phyloP scores from a whole-genome alignment of 1,284 basidiomycete genomes.

The Stygiomarasmius scandens region DNA sequence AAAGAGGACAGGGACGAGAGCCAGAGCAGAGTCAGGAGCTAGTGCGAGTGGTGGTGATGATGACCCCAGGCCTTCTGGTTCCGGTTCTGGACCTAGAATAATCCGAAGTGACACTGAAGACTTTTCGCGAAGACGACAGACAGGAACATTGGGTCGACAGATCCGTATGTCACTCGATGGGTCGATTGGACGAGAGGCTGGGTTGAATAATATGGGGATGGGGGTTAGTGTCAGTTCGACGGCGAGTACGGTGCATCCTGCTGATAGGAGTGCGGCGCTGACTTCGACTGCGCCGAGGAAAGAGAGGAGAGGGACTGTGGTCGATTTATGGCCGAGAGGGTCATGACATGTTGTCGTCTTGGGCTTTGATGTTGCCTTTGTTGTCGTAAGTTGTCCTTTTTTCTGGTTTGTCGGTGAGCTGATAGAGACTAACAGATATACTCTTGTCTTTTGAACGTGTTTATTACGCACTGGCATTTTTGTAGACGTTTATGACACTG shows the following conservation, averaged over 20 bases:
- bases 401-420: not conserved
- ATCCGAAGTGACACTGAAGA: not conserved
- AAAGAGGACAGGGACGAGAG: conserved; percentile 27
- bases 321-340: conserved; percentile 45
- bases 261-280: conserved; percentile 40
- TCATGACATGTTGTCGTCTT: not conserved
- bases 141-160: conserved; percentile 3
- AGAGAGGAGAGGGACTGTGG: conserved; percentile 45
- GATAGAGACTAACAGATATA: conserved; percentile 2
- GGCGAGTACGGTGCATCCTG: conserved; percentile 33
- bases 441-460: not conserved
- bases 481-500: too few species aligned
- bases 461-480: too few species aligned
- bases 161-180: conserved; percentile 3
- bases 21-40: conserved; percentile 39
- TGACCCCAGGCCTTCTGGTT: conserved; percentile 18
- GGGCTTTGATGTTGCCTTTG: not conserved
- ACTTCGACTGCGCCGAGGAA: conserved; percentile 28
- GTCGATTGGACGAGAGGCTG: not conserved
- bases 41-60: conserved; percentile 32
- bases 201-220: conserved; percentile 34
- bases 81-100: conserved; percentile 7
- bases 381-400: not conserved
- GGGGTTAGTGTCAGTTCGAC: conserved; percentile 21
- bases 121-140: not conserved